Base-by-base conservation (phyloP, 78 protist genomes). In the Dictyostelium brefeldianum region DNA sequence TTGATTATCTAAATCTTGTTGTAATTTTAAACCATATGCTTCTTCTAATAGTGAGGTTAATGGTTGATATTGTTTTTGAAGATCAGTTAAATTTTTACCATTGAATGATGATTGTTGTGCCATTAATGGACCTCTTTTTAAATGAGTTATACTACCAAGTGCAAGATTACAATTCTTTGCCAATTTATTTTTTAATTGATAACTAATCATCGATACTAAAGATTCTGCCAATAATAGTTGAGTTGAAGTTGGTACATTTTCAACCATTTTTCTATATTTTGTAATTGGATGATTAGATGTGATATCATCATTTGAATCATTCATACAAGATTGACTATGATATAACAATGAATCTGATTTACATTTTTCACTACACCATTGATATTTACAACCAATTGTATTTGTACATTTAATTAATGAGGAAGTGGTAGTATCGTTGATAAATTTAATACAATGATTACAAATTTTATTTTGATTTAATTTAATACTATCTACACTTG, bases 101-200 rank as follows among this genome's bases (percentile, higher is more conserved):
- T 74, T 87, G 5, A 54, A 87, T 11, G 83, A 75, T 7, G 70
- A 54, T 54, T 87, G 93, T 77, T 77, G 83, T 27, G 54, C 47
- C 93, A 87, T 87, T 27, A 87, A 73, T 27, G 93, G 56, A 51
- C 47, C 84, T 18, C 84, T 25, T 46, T 64, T 74, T 57, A 87
- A 47, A 77, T 87, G 93, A 22, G 81, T 80, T 9, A 59, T 48
- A 11, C 46, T 78, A 14, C 79, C 93, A 47, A 87, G 54, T 77
- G 84, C 93, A 17, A 87, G 64, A 46, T 87, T 87, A 62, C 93
- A 87, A 50, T 87, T 87, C 67, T 77, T 87, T 15, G 79, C 50
- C 31, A 77, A 20, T 62, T 70, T 43, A 1, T 70, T 56, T 51
- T 77, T 87, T 31, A 87, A 48, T 3, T 15, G 53, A 69, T 74